Evolutionary conservation across 805 yeast species (phyloP).

Genomic region (Myxozyma sirexii): DNA sequence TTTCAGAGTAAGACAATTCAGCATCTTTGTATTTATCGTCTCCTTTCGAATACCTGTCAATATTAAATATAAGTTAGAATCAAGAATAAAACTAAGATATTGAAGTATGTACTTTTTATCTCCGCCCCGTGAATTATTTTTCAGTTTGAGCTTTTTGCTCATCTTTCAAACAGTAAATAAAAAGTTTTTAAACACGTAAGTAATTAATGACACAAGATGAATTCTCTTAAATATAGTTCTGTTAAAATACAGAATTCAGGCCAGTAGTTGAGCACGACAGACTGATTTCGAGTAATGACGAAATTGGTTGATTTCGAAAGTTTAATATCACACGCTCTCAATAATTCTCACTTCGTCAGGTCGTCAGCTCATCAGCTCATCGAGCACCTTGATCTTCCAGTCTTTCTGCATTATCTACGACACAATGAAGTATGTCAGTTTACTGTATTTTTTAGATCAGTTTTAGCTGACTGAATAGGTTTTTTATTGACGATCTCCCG

Average conservation of each 20-base stretch:
- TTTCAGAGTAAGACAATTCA: background rate
- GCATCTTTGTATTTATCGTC: background rate
- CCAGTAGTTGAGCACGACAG: too few species aligned
- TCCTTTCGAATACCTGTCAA: background rate
- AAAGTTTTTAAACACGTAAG: background rate
- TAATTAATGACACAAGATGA: too few species aligned
- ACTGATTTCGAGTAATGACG: too few species aligned
- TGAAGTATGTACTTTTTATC: conserved; percentile 9
- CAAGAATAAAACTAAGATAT: background rate
- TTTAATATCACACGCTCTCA: too few species aligned
- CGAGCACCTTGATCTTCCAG: too few species aligned
- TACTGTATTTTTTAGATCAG: background rate
- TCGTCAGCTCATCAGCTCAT: background rate
- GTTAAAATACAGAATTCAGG: too few species aligned
- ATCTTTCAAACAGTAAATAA: background rate
- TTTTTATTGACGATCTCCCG: conserved; percentile 92
- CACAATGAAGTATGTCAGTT: conserved; percentile 30
- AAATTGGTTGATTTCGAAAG: too few species aligned
- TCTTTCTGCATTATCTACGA: too few species aligned
- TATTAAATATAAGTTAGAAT: background rate
- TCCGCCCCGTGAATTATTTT: conserved; percentile 18
- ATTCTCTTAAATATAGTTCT: too few species aligned
- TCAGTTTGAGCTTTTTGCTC: conserved; percentile 28
- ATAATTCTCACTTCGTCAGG: too few species aligned
- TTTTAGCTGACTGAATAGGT: conserved; percentile 49